phyloP scores from a whole-genome alignment of 1,139 yeast species.

The Dujonia santamariae region DNA sequence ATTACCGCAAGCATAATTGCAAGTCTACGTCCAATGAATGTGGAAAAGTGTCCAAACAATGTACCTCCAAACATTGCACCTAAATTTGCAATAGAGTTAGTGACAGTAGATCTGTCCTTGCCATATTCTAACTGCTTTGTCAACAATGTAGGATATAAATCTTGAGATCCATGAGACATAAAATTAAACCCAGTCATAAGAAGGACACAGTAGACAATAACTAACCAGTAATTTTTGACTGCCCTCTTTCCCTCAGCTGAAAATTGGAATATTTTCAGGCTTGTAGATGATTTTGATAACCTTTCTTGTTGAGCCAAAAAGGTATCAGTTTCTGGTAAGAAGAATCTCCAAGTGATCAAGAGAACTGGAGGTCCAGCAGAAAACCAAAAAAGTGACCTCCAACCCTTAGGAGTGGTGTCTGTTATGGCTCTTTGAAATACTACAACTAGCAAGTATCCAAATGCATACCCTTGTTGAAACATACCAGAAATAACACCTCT shows the following conservation, averaged over 20 bases:
- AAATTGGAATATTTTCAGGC: not conserved
- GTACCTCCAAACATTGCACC: conserved; percentile 39
- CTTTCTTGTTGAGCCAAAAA: conserved; percentile 13
- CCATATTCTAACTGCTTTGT: conserved; percentile 27
- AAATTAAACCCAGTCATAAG: conserved; percentile 45
- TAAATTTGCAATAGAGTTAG: conserved; percentile 35
- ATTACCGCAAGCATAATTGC: conserved; percentile 53
- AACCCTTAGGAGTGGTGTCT: conserved; percentile 29
- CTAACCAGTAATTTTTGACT: conserved; percentile 35
- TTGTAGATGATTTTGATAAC: conserved; percentile 11
- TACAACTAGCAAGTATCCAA: conserved; percentile 42
- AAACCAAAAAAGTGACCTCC: conserved; percentile 44
- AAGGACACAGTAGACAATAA: conserved; percentile 32
- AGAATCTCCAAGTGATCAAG: conserved; percentile 34
- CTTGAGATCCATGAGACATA: conserved; percentile 40
- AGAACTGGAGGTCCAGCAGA: conserved; percentile 41
- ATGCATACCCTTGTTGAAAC: conserved; percentile 43
- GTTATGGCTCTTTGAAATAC: conserved; percentile 40
- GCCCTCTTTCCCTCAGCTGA: conserved; percentile 21
- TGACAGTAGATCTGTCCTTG: conserved; percentile 30
- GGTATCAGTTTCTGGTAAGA: conserved; percentile 38
- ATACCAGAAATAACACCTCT: conserved; percentile 41
- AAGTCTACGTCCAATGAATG: conserved; percentile 35
- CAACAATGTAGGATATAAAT: conserved; percentile 36
- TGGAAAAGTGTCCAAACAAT: conserved; percentile 32